phyloP scores from a whole-genome alignment of 2,329 filamentous ascomycete genomes.

The Stachybotrys chartarum region DNA sequence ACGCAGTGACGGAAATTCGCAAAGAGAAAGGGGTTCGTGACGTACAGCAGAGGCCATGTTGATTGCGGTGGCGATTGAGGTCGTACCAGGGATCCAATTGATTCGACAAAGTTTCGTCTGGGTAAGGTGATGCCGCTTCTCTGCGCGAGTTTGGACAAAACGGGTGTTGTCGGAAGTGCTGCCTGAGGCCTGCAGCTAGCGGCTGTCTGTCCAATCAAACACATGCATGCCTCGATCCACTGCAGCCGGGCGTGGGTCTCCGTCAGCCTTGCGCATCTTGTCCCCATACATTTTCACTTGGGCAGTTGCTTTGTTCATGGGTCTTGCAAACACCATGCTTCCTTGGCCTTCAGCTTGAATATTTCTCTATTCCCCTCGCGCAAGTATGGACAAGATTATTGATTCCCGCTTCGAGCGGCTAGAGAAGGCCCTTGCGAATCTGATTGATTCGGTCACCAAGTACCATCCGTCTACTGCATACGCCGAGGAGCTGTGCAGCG shows the following conservation, averaged over 20 bases:
- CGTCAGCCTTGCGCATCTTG: background rate
- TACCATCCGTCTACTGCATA: conserved; percentile 68
- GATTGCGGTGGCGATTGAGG: conserved; percentile 21
- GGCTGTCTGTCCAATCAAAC: conserved; percentile 8
- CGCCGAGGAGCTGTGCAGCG: conserved; percentile 61
- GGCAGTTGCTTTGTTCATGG: background rate
- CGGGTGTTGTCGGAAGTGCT: conserved; percentile 24
- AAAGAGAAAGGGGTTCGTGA: background rate
- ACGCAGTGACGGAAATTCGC: background rate
- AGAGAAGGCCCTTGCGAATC: conserved; percentile 57
- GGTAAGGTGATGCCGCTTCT: conserved; percentile 13
- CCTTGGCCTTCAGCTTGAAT: background rate
- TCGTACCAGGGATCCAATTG: conserved; percentile 28
- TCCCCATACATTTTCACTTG: background rate
- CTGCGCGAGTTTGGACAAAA: conserved; percentile 25
- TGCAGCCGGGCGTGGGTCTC: conserved; percentile 9
- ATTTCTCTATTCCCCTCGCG: background rate
- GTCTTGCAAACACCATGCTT: background rate
- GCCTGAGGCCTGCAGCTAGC: conserved; percentile 21
- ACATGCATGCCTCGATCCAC: conserved; percentile 7
- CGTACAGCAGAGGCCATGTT: conserved; percentile 35
- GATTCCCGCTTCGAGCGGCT: conserved; percentile 58
- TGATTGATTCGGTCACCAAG: conserved; percentile 75
- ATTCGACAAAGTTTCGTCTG: conserved; percentile 19
- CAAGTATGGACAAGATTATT: conserved; percentile 53